Percentiles rank a stretch among this genome's conserved stretches.
Evolutionary conservation across 2,329 filamentous ascomycete species (phyloP).

Genomic region (Byssoonygena ceratinophila): DNA sequence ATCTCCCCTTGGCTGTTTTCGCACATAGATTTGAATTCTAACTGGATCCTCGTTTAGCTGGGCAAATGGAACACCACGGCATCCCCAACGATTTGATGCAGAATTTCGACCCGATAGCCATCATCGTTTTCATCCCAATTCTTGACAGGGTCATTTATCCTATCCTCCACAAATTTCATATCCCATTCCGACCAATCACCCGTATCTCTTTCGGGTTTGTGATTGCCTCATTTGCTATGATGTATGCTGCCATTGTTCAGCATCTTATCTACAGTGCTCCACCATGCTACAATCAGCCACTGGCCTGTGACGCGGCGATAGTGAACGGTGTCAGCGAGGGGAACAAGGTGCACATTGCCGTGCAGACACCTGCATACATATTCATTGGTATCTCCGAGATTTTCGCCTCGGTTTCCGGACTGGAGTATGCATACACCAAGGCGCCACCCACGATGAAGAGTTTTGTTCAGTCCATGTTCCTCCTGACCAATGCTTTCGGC

Average conservation of each 20-base stretch:
- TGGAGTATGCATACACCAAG: constrained; percentile 66
- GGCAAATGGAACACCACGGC: constrained; percentile 53
- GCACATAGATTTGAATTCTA: background rate
- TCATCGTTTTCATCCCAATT: constrained; percentile 65
- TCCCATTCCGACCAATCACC: constrained; percentile 65
- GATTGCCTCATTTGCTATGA: constrained; percentile 51
- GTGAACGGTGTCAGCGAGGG: constrained; percentile 26
- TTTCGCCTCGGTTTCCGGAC: constrained; percentile 54
- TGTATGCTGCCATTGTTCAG: constrained; percentile 51
- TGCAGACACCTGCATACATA: constrained; percentile 38
- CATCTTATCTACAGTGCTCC: constrained; percentile 44
- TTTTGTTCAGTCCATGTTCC: constrained; percentile 47
- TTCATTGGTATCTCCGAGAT: constrained; percentile 45
- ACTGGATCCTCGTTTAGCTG: constrained; percentile 28
- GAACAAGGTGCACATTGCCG: constrained; percentile 37
- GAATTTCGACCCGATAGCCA: constrained; percentile 64
- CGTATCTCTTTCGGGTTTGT: constrained; percentile 62
- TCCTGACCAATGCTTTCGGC: constrained; percentile 50
- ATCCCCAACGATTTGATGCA: constrained; percentile 68
- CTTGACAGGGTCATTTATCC: constrained; percentile 62
- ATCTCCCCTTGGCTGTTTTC: background rate
- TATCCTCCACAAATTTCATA: constrained; percentile 48
- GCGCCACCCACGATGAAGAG: constrained; percentile 59
- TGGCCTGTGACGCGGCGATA: constrained; percentile 24
- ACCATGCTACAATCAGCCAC: constrained; percentile 42